Percentiles rank a stretch among this genome's conserved stretches.
Conservation (phyloP, 139 green algal species). For the Tetradesmus lagerheimii region DNA sequence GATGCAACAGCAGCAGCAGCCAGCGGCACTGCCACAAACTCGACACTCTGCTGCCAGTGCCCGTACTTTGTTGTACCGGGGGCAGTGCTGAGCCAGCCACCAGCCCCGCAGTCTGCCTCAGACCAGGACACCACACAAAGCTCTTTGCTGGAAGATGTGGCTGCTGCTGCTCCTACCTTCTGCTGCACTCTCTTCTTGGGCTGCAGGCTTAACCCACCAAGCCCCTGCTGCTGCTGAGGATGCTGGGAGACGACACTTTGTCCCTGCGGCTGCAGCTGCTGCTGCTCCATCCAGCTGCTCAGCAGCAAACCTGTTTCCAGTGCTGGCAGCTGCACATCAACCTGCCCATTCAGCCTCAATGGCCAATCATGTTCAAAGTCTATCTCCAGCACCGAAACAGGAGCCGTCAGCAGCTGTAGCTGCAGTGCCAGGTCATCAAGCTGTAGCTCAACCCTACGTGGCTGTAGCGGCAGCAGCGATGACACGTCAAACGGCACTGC, state of each 20-base stretch:
- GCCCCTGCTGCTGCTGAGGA: background rate
- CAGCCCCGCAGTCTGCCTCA: conserved; percentile 54
- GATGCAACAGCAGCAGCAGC: background rate
- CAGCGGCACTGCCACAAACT: conserved; percentile 29
- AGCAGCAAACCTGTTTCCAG: conserved; percentile 1
- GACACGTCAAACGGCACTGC: conserved; percentile 17
- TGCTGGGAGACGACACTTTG: background rate
- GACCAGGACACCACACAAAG: conserved; percentile 54
- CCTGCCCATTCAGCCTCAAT: conserved; percentile 21
- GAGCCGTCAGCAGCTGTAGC: conserved; percentile 35
- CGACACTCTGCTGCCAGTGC: conserved; percentile 54
- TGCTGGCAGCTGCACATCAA: background rate
- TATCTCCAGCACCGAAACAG: conserved; percentile 22
- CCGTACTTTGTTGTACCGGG: conserved; percentile 50
- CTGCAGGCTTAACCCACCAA: background rate
- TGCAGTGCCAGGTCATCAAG: background rate
- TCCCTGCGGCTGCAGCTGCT: background rate
- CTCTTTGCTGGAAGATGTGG: background rate
- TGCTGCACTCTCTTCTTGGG: background rate
- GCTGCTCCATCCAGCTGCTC: conserved; percentile 13
- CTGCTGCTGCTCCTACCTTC: background rate
- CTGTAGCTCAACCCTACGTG: conserved; percentile 37
- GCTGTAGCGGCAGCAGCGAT: conserved; percentile 31
- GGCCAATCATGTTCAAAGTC: conserved; percentile 37
- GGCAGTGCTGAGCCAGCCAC: conserved; percentile 39